These are phyloP conservation scores for Phenoliferia sp. DNA, from an alignment of 1,284 basidiomycete species.

Conservation along the genomic window DNA sequence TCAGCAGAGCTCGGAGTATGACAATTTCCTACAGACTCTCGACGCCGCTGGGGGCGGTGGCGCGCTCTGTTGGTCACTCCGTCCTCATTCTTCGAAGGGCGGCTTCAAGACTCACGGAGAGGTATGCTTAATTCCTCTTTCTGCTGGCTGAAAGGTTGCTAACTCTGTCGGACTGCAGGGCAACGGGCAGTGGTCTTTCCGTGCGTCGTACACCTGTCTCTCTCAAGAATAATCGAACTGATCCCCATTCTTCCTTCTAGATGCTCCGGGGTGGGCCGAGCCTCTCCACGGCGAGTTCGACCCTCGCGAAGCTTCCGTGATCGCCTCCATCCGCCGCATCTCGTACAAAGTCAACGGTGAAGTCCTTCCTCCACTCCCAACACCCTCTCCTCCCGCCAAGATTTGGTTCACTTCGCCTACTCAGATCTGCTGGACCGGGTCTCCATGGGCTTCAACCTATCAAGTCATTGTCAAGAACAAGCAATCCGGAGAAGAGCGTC, in stretches of 20 bases:
- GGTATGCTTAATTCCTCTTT: not conserved
- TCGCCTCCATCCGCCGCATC: slow-evolving; percentile 27
- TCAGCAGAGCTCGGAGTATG: slow-evolving; percentile 26
- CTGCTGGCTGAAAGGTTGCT: too few relatives aligned
- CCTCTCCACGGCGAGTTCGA: slow-evolving; percentile 30
- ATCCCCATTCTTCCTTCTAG: not conserved
- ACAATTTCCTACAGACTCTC: slow-evolving; percentile 25
- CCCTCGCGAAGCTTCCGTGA: slow-evolving; percentile 29
- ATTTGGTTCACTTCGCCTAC: slow-evolving; percentile 4
- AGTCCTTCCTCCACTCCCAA: slow-evolving; percentile 3
- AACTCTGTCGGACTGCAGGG: slow-evolving; percentile 8
- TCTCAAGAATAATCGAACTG: not conserved
- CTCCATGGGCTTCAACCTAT: slow-evolving; percentile 21
- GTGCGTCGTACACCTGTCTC: slow-evolving; percentile 8
- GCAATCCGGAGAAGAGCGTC: not conserved
- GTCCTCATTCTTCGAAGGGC: slow-evolving; percentile 36
- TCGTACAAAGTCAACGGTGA: slow-evolving; percentile 27
- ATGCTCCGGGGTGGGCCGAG: slow-evolving; percentile 33
- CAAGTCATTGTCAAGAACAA: not conserved
- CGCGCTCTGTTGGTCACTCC: slow-evolving; percentile 38
- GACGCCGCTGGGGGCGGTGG: slow-evolving; percentile 32
- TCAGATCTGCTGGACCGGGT: slow-evolving; percentile 15
- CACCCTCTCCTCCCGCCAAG: slow-evolving; percentile 9
- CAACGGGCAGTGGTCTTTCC: slow-evolving; percentile 37
- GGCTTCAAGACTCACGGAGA: slow-evolving; percentile 41